These are phyloP conservation scores for Pelargonium nanum DNA, from an alignment of 345 rosid genomes.

Conservation along the genomic window DNA sequence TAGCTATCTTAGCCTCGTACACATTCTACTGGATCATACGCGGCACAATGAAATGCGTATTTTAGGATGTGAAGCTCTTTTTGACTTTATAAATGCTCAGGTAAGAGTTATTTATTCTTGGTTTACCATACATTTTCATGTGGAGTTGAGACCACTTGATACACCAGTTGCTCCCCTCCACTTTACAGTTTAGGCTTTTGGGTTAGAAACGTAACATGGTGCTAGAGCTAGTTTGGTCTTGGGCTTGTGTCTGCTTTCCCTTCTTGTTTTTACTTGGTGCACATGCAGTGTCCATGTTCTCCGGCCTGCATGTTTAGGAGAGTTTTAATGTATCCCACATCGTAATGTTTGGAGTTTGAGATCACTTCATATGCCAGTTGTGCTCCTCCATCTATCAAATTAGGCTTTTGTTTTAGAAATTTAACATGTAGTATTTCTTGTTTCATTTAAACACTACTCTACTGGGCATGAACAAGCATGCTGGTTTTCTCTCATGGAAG, in stretches of 20 bases:
- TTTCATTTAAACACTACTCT: too few species aligned
- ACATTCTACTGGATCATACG: conserved; percentile 73
- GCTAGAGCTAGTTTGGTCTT: neutral
- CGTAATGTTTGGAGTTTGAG: neutral
- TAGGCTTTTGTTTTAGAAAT: neutral
- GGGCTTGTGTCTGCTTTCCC: neutral
- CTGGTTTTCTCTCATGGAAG: conserved; percentile 1
- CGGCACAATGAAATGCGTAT: conserved; percentile 64
- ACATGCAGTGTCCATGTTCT: neutral
- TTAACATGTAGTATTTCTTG: neutral
- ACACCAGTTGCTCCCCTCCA: neutral
- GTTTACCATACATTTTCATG: neutral
- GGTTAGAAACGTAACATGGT: neutral
- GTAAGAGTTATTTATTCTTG: conserved; percentile 25
- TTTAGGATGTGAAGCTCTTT: conserved; percentile 77
- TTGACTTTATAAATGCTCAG: conserved; percentile 88
- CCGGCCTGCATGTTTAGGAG: neutral
- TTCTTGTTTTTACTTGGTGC: neutral
- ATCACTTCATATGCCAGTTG: neutral
- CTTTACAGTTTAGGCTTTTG: neutral
- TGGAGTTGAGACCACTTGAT: conserved; percentile 1
- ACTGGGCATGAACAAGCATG: conserved; percentile 1
- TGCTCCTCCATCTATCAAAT: neutral
- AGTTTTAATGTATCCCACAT: neutral
- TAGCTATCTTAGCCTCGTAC: conserved; percentile 69